Percentiles rank a stretch among this genome's conserved stretches.
Conservation (phyloP, 179 eudicot genomes). For the Amaranthus tricolor region DNA sequence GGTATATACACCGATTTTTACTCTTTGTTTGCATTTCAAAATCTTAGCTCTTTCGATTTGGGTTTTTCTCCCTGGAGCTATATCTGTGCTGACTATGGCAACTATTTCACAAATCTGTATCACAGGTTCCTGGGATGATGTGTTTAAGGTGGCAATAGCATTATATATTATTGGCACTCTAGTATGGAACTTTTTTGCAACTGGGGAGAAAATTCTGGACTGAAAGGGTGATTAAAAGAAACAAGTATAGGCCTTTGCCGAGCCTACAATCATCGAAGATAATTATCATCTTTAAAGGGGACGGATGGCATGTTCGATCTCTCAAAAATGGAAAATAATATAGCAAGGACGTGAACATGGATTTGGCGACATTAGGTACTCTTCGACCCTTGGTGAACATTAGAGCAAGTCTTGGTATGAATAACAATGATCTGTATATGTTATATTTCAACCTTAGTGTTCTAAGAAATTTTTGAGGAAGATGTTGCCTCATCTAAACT, state of each 20-base stretch:
- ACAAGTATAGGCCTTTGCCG: constrained; percentile 11
- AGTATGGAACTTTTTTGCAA: constrained; percentile 83
- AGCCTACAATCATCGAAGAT: constrained; percentile 8
- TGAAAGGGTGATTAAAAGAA: constrained; percentile 22
- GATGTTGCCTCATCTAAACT: constrained; percentile 13
- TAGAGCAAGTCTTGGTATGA: constrained; percentile 11
- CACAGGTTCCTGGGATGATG: constrained; percentile 89
- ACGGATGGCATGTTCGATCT: background rate
- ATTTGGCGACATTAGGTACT: constrained; percentile 9
- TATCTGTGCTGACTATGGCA: constrained; percentile 13
- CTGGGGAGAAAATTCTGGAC: constrained; percentile 85
- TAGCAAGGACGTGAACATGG: background rate
- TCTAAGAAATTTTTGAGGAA: constrained; percentile 12
- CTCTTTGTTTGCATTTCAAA: background rate
- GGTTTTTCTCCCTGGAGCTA: constrained; percentile 7
- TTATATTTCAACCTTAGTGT: constrained; percentile 8
- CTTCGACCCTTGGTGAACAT: constrained; percentile 11
- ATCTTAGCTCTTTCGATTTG: background rate
- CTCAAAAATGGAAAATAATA: constrained; percentile 1
- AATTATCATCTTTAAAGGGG: background rate
- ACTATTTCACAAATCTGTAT: constrained; percentile 1
- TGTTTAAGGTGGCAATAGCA: constrained; percentile 78
- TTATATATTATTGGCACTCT: constrained; percentile 79
- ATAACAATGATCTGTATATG: constrained; percentile 14
- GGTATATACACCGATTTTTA: constrained; percentile 38